These are phyloP conservation scores for Nidularia sp. DNA, from an alignment of 768 basidiomycete species.

Conservation along the genomic window DNA sequence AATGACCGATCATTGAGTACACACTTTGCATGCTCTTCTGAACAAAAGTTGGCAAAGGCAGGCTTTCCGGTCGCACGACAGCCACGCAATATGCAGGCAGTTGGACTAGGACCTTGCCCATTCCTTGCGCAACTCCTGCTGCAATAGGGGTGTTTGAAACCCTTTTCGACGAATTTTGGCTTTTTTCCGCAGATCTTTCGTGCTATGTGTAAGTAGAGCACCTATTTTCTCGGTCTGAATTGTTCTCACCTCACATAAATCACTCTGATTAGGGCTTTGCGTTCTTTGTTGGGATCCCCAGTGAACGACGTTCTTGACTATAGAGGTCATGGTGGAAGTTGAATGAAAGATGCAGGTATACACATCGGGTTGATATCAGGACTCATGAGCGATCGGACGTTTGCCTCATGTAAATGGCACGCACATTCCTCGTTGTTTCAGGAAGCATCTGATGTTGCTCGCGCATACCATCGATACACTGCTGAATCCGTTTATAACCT, in stretches of 20 bases:
- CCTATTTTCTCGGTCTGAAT: background rate
- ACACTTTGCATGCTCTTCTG: slow-evolving; percentile 55
- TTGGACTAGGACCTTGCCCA: slow-evolving; percentile 30
- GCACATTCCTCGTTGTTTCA: slow-evolving; percentile 31
- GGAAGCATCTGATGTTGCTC: slow-evolving; percentile 12
- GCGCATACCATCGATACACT: slow-evolving; percentile 14
- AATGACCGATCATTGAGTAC: slow-evolving; percentile 9
- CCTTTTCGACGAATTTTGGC: slow-evolving; percentile 62
- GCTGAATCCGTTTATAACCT: slow-evolving; percentile 24
- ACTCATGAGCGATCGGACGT: slow-evolving; percentile 16
- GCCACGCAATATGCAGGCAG: slow-evolving; percentile 43
- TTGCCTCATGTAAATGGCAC: slow-evolving; percentile 24
- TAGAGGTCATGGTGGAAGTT: slow-evolving; percentile 30
- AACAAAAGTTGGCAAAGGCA: slow-evolving; percentile 52
- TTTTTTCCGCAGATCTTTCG: slow-evolving; percentile 54
- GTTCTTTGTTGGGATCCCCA: slow-evolving; percentile 26
- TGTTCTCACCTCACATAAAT: slow-evolving; percentile 44
- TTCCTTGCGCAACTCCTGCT: slow-evolving; percentile 57
- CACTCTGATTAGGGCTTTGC: slow-evolving; percentile 22
- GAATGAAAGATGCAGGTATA: slow-evolving; percentile 12
- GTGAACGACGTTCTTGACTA: slow-evolving; percentile 36
- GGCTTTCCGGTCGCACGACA: slow-evolving; percentile 50
- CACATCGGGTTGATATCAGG: slow-evolving; percentile 16
- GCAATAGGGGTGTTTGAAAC: slow-evolving; percentile 55
- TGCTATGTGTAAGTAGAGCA: background rate